Base-by-base conservation (phyloP, 208 protist species). In the Trypanosoma boissoni region DNA sequence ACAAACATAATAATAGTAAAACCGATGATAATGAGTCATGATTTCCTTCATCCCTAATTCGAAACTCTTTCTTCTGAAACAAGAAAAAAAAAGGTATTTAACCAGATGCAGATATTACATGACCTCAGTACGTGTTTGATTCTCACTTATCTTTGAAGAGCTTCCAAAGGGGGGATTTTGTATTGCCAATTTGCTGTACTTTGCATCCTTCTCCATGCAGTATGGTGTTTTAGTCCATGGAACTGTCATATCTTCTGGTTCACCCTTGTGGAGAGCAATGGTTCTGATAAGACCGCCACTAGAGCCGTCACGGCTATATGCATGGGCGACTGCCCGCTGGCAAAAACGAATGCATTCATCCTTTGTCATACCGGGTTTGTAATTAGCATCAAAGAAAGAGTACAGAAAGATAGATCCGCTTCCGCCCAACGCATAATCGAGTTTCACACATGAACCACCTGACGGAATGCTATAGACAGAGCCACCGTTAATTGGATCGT, bases 351-450 rank as follows among this genome's bases (percentile, higher is more conserved):
- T 37, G 51, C 92, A 97, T 79, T 99, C 96, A 12, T 98, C 91
- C 67, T 98, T 92, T 9, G 83, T 97, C 98, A 99, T 99, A 27
- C 77, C 83, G 8, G 83, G 72, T 65, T 94, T 97, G 73, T 96
- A 99, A 68, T 98, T 89, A 23, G 89, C 83, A 68, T 99, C 98
- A 70, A 97, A 98, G 73, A 97, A 99, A 21, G 97, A 98, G 73
- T 98, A 99, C 64, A 99, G 93, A 71, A 99, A 99, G 24, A 97
- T 97, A 23, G 97, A 99, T 32, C 98, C 98, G 53, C 96, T 95
- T 46, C 94, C 98, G 37, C 97, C 96, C 32, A 98, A 90, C 0
- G 95, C 86, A 66, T 95, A 99, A 61, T 96, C 88, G 49, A 98
- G 76, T 67, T 96, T 89, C 31, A 98, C 82, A 45, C 96, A 88